Evolutionary conservation across 768 basidiomycete species (phyloP).

Genomic region (Tylopilus cervinicoccineus): DNA sequence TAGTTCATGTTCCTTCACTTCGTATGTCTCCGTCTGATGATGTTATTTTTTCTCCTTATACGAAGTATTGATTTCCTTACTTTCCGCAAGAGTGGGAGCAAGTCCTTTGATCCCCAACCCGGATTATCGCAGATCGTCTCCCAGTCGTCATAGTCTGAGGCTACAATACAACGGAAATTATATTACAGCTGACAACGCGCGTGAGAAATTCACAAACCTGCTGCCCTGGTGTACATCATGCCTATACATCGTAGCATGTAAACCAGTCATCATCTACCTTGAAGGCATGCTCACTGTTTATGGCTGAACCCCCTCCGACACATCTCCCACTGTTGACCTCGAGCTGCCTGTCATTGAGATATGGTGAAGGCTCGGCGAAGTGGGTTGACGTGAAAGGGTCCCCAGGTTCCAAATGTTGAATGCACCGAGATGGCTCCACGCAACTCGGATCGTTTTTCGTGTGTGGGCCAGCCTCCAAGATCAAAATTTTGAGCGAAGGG

Average conservation of each 20-base stretch:
- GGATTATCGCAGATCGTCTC: conserved; percentile 12
- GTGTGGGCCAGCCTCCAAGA: conserved; percentile 29
- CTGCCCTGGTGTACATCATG: conserved; percentile 2
- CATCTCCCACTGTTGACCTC: conserved; percentile 19
- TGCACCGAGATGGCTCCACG: conserved; percentile 21
- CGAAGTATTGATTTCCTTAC: not conserved
- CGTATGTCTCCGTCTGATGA: not conserved
- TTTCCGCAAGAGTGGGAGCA: not conserved
- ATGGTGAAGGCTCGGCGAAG: conserved; percentile 12
- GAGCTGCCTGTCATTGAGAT: conserved; percentile 12
- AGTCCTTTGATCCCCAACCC: not conserved
- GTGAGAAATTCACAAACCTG: not conserved
- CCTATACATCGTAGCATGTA: not conserved
- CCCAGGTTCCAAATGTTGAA: conserved; percentile 13
- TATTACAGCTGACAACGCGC: not conserved
- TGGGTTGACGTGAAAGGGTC: conserved; percentile 19
- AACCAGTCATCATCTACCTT: not conserved
- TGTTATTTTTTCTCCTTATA: not conserved
- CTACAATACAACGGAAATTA: not conserved
- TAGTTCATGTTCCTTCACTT: not conserved
- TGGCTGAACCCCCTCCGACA: not conserved
- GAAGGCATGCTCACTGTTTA: not conserved
- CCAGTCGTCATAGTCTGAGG: conserved; percentile 51
- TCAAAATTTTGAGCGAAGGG: conserved; percentile 21
- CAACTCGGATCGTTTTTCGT: conserved; percentile 21